Evolutionary conservation across 768 basidiomycete genomes (phyloP).

Genomic region (Tephrocybe sp.): DNA sequence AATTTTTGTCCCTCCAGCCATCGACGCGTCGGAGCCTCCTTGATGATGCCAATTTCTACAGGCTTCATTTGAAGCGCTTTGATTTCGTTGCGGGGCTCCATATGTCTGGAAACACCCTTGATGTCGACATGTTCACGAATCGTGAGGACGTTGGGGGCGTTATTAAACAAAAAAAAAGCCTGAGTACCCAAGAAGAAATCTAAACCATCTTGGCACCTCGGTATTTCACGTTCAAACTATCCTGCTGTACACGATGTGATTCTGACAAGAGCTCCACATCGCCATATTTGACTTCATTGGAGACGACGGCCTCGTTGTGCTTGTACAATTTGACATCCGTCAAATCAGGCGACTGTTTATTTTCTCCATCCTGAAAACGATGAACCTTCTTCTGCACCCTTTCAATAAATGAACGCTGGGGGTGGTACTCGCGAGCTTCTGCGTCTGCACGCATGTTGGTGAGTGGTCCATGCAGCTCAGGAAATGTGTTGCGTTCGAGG

Average conservation of each 20-base stretch:
- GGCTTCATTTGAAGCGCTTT: conserved; percentile 50
- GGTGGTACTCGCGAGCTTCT: conserved; percentile 13
- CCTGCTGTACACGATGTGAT: background rate
- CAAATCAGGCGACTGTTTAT: background rate
- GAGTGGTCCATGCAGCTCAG: conserved; percentile 36
- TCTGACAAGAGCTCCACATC: conserved; percentile 17
- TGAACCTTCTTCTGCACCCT: conserved; percentile 5
- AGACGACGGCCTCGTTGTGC: conserved; percentile 26
- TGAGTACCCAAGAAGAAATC: background rate
- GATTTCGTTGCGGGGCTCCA: conserved; percentile 62
- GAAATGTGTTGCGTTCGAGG: conserved; percentile 45
- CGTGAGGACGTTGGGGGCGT: conserved; percentile 39
- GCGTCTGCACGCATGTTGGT: conserved; percentile 21
- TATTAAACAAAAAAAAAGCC: too few relatives aligned
- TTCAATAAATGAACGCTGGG: background rate
- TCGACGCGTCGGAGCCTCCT: conserved; percentile 67
- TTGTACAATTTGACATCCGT: conserved; percentile 27
- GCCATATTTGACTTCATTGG: conserved; percentile 26
- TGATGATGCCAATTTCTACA: conserved; percentile 67
- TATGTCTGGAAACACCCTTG: conserved; percentile 54
- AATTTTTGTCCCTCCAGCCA: conserved; percentile 61
- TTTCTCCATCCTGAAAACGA: conserved; percentile 1
- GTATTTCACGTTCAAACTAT: too few relatives aligned
- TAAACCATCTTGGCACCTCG: background rate
- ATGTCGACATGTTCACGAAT: conserved; percentile 76